Base-by-base conservation (phyloP, 371 early-diverging fungal species). In the Apophysomyces ossiformis region DNA sequence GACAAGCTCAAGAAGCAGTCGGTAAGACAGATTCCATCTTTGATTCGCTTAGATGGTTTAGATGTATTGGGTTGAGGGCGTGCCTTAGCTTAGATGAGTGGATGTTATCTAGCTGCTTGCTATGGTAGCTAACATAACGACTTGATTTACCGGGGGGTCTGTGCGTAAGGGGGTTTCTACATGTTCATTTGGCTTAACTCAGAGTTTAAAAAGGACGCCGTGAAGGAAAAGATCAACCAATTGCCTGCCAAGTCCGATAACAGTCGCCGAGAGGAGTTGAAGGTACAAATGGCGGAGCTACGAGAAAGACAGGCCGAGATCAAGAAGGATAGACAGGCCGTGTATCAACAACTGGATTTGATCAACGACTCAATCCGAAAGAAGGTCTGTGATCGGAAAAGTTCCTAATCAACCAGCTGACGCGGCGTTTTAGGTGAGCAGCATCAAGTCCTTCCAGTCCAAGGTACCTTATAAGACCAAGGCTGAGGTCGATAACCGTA, bases 401-500 rank as follows among this genome's bases (percentile, higher is more conserved):
- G 58, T 26, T 8, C 37, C 26, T 32, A 15, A 26, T 15, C 35
- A 45, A 8, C 15, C 16, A 39, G 60, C 15, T 47, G 63, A n/a
- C 63, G 39, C 15, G 18, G 11, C 59, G n/a, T 62, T 56, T 57
- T 66, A 90, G 92, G 78, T 83, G 36, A 85, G 81, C 16, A 92
- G 93, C 37, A 72, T 91, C 66, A 91, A 90, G 78, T 78, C 81
- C 35, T 78, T 87, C 70, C 90, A 92, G 74, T 84, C 90, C 70
- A 95, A 92, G 78, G 82, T 91, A 36, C 89, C 90, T 36, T 94
- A 78, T 84, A 93, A 89, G 81, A 87, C 85, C 38, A 82, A 85
- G 21, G 92, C 82, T 37, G 96, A 95, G 45, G 87, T 95, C 21
- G 95, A 95, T 69, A 78, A 68, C 57, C 88, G 88, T 61, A 91